Evolutionary conservation across 371 early-diverging fungal genomes (phyloP).

Genomic region (Mortierella sp.): DNA sequence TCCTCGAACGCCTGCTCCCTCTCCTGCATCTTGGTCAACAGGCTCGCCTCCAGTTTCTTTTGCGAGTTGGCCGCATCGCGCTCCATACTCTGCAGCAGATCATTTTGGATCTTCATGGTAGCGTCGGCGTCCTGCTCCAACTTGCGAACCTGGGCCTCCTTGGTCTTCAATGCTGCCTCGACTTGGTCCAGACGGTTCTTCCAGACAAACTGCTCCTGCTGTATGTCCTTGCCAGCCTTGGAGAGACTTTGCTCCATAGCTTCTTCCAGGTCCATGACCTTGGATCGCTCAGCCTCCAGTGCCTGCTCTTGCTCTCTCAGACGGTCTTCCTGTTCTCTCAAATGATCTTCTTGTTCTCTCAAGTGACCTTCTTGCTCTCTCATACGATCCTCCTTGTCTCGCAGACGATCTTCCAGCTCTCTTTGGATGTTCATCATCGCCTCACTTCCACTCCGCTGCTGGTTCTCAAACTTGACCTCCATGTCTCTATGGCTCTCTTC

Average conservation of each 20-base stretch:
- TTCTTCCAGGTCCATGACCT: conserved; percentile 17
- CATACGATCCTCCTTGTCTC: no score
- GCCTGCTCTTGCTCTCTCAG: conserved; percentile 23
- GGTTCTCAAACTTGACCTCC: conserved; percentile 25
- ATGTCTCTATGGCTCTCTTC: conserved; percentile 22
- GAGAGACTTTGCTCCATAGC: conserved; percentile 22
- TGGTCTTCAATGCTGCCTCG: conserved; percentile 36
- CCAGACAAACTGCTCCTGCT: conserved; percentile 41
- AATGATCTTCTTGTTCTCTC: conserved; percentile 22
- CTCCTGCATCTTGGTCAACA: conserved; percentile 25
- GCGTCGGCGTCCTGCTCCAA: conserved; percentile 52
- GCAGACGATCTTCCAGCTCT: conserved; percentile 27
- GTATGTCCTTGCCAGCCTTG: conserved; percentile 23
- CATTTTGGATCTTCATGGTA: conserved; percentile 46
- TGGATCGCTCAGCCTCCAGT: conserved; percentile 15
- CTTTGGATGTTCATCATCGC: conserved; percentile 30
- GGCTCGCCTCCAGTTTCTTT: conserved; percentile 36
- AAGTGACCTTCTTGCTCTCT: conserved; percentile 24
- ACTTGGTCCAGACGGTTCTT: conserved; percentile 41
- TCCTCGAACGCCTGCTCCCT: conserved; percentile 34
- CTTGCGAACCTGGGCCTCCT: conserved; percentile 43
- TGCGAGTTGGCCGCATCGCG: conserved; percentile 40
- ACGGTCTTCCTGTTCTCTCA: conserved; percentile 27
- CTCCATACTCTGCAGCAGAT: conserved; percentile 53
- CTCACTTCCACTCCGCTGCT: conserved; percentile 26